These are phyloP conservation scores for Lactarius psammicola DNA, from an alignment of 768 basidiomycete genomes.

Conservation along the genomic window DNA sequence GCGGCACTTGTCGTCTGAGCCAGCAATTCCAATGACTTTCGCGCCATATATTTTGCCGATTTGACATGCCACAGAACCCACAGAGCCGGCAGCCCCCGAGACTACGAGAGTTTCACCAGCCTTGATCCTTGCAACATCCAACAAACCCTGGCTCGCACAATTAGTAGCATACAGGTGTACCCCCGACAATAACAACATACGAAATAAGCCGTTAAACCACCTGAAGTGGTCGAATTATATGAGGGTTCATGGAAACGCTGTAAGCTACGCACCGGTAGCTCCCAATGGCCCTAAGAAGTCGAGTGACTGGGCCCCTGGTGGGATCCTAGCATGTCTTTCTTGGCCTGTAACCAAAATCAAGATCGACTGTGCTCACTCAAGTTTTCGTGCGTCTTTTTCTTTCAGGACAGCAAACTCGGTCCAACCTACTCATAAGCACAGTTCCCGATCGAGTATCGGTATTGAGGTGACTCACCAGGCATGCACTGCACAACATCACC, in stretches of 20 bases:
- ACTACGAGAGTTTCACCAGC: slow-evolving; percentile 82
- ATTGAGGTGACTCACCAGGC: slow-evolving; percentile 49
- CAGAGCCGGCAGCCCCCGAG: slow-evolving; percentile 90
- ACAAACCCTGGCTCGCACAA: no score
- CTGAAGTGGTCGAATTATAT: no score
- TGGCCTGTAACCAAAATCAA: not conserved
- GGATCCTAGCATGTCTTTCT: slow-evolving; percentile 41
- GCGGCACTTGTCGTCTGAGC: slow-evolving; percentile 75
- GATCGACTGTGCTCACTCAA: slow-evolving; percentile 47
- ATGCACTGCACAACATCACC: slow-evolving; percentile 70
- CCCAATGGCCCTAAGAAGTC: slow-evolving; percentile 85
- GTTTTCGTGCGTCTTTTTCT: slow-evolving; percentile 49
- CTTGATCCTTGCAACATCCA: slow-evolving; percentile 58
- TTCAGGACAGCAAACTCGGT: slow-evolving; percentile 67
- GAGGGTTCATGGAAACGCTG: not conserved
- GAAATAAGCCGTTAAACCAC: no score
- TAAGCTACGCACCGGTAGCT: slow-evolving; percentile 50
- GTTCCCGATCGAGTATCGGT: not conserved
- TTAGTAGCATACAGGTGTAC: no score
- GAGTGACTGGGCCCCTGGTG: slow-evolving; percentile 59
- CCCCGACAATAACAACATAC: no score
- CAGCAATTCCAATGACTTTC: slow-evolving; percentile 86
- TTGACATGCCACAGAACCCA: slow-evolving; percentile 82
- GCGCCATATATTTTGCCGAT: slow-evolving; percentile 77
- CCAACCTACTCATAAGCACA: slow-evolving; percentile 54